Percentiles rank a stretch among this genome's conserved stretches.
phyloP scores from a whole-genome alignment of 2,329 filamentous ascomycete genomes.

The Stemphylium lycopersici region DNA sequence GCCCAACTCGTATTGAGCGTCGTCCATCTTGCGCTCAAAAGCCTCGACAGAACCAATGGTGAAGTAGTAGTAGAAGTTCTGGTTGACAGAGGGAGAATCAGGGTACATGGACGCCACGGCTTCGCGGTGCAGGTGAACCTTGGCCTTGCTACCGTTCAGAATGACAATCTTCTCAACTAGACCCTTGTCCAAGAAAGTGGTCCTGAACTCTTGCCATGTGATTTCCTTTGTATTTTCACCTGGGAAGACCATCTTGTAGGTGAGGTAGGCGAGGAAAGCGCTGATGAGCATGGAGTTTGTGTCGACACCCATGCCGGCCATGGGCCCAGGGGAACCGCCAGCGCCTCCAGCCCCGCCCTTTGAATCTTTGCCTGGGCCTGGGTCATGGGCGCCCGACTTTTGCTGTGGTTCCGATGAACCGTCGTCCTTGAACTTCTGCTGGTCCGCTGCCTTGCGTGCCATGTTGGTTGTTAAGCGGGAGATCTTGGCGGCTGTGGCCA shows the following conservation, averaged over 20 bases:
- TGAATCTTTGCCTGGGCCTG: slow-evolving; percentile 46
- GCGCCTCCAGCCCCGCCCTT: slow-evolving; percentile 34
- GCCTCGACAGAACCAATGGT: slow-evolving; percentile 92
- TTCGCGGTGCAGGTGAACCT: slow-evolving; percentile 79
- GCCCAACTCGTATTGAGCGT: slow-evolving; percentile 83
- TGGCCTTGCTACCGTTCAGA: slow-evolving; percentile 76
- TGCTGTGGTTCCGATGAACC: slow-evolving; percentile 45
- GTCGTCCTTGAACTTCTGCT: slow-evolving; percentile 32
- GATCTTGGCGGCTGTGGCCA: slow-evolving; percentile 66
- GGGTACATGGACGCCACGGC: slow-evolving; percentile 75
- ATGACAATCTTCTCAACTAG: slow-evolving; percentile 91
- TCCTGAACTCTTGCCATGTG: slow-evolving; percentile 96
- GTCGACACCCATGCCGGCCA: slow-evolving; percentile 53
- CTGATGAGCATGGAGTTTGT: slow-evolving; percentile 62
- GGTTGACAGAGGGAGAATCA: slow-evolving; percentile 71
- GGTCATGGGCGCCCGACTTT: slow-evolving; percentile 54
- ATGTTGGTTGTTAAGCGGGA: slow-evolving; percentile 63
- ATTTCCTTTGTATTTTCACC: slow-evolving; percentile 77
- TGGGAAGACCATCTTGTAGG: slow-evolving; percentile 67
- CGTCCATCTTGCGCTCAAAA: slow-evolving; percentile 87
- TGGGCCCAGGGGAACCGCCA: slow-evolving; percentile 16
- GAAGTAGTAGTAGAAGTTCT: slow-evolving; percentile 86
- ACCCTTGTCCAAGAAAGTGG: slow-evolving; percentile 93
- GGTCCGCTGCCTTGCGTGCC: slow-evolving; percentile 58
- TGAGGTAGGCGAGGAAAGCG: slow-evolving; percentile 66